Evolutionary conservation across 2,329 filamentous ascomycete genomes (phyloP), one percentile per base, ranked within the genome.

Genomic region (Neopestalotiopsis clavispora): DNA sequence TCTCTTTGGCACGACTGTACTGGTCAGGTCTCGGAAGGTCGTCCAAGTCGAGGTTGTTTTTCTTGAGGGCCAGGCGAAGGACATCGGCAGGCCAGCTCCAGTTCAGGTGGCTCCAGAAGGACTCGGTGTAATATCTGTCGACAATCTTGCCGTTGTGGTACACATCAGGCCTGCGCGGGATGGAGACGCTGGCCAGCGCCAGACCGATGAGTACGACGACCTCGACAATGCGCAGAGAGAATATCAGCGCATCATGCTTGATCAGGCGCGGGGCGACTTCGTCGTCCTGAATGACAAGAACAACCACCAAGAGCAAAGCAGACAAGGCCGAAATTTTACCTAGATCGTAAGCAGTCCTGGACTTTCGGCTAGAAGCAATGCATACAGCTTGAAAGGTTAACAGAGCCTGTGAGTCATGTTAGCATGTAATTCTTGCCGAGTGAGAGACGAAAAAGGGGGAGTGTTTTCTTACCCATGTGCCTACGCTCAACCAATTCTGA

Each of bases 91-190:
- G 84, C 92, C 92, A 95, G 63, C 83, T 81, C 80, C 90, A 95
- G 6, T 87, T 92, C 74, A 89, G 89, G 65, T 89, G 87, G 65
- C 81, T 85, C 62, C 91, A 82, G 1, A 89, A 86, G 2, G 90
- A 90, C 3, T 83, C 84, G 0, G 90, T 91, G 73, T 84, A 85
- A 79, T 91, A 85, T 17, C 83, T 81, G 75, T 95, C 92, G 40
- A 95, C 90, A 3, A 84, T 76, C 61, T 84, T 81, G 32, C 84
- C 89, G 52, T 90, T 71, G 74, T 85, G 82, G 74, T 85, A 93
- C 20, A 94, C 89, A 66, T 90, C 84, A 3, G 92, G 92, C 12
- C 92, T 85, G 58, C 92, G 86, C 4, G 91, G 91, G 14, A 94
- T 81, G 1, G 85, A 83, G 13, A 91, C 71, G 71, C 85, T 86